Percentiles rank a stretch among this genome's conserved stretches.
phyloP scores from a whole-genome alignment of 306 rosid genomes.

The Castanea mollissima region DNA sequence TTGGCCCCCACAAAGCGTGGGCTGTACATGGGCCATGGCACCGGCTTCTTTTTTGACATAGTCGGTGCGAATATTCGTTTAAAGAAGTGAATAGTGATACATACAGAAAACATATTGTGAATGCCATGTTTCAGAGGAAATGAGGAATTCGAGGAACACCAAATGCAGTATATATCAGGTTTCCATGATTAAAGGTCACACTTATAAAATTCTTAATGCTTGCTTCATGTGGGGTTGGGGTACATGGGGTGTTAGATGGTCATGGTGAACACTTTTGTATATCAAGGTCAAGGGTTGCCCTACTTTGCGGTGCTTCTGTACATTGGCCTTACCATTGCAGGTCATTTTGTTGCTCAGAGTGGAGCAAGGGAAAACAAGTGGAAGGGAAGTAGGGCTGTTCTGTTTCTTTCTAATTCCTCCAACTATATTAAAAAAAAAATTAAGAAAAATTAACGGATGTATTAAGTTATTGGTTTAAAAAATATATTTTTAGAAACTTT shows the following conservation, averaged over 20 bases:
- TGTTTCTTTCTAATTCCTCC: background rate
- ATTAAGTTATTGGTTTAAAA: too few relatives aligned
- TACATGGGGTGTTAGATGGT: background rate
- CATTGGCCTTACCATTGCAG: background rate
- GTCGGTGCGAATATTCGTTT: conserved; percentile 28
- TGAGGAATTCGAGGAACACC: background rate
- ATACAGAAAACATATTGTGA: background rate
- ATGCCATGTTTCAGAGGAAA: background rate
- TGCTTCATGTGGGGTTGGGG: background rate
- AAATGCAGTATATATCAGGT: background rate
- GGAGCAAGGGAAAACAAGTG: conserved; percentile 5
- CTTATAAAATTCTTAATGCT: background rate
- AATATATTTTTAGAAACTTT: too few relatives aligned
- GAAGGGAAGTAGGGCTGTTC: background rate
- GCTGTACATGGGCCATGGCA: conserved; percentile 20
- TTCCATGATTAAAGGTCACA: background rate
- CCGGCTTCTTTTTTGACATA: conserved; percentile 2
- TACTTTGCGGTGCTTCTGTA: background rate
- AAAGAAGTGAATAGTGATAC: background rate
- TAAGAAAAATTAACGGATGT: too few relatives aligned
- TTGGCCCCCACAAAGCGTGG: conserved; percentile 32
- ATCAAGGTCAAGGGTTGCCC: background rate
- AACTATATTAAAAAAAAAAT: background rate
- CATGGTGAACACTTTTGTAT: background rate
- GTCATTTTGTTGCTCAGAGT: conserved; percentile 9